These are phyloP conservation scores for Botrytis hyacinthi DNA, from an alignment of 2,329 filamentous ascomycete species.

Conservation along the genomic window DNA sequence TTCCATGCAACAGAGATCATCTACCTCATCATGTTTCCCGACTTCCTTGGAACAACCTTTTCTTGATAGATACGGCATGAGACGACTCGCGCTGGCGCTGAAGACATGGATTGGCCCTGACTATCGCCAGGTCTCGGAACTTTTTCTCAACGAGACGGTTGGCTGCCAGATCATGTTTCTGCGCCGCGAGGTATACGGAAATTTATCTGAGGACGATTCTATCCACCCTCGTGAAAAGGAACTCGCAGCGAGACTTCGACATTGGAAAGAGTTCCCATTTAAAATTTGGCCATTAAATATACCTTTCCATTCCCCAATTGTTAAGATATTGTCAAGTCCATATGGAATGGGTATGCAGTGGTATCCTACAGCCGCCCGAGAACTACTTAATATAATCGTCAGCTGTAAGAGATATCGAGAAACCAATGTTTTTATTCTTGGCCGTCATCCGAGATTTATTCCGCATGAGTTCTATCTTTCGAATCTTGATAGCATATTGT, in stretches of 20 bases:
- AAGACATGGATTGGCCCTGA: background rate
- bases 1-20: background rate
- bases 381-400: background rate
- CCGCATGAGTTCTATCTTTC: background rate
- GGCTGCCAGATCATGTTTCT: constrained; percentile 1
- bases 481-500: background rate
- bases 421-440: background rate
- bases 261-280: background rate
- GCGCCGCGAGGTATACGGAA: background rate
- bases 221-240: background rate
- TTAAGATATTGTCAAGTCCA: background rate
- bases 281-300: background rate
- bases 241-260: background rate
- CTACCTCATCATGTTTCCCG: background rate
- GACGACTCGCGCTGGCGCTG: background rate
- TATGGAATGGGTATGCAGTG: constrained; percentile 8
- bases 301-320: background rate
- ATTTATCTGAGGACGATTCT: background rate
- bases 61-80: background rate
- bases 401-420: background rate
- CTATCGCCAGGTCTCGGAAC: background rate
- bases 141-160: background rate
- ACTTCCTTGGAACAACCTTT: background rate
- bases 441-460: background rate
- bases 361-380: background rate